A percentile compares a stretch with the other conserved stretches of the same genome.
phyloP scores from a whole-genome alignment of 2,329 filamentous ascomycete genomes.

The Tolypocladium guangdongense region DNA sequence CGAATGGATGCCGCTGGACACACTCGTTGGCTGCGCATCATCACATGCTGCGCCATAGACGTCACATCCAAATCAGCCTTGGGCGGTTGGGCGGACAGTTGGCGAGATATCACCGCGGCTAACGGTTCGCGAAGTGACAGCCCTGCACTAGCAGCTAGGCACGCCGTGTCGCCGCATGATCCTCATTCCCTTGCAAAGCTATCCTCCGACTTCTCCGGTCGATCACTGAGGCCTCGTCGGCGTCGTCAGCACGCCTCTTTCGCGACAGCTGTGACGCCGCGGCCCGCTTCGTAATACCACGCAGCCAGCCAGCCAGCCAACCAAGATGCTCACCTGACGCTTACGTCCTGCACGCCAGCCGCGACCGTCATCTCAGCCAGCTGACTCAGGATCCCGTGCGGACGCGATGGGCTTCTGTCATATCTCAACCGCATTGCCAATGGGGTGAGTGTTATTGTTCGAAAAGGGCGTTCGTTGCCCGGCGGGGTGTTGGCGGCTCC shows the following conservation, averaged over 20 bases:
- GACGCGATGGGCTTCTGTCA: neutral
- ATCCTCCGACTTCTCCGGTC: neutral
- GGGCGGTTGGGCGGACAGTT: neutral
- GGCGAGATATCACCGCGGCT: neutral
- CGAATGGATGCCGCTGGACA: neutral
- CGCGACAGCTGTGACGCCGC: neutral
- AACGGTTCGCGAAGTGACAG: neutral
- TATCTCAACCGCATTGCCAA: neutral
- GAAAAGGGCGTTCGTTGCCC: neutral
- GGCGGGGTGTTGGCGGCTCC: neutral
- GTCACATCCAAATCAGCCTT: neutral
- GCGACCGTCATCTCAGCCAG: neutral
- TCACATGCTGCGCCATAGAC: neutral
- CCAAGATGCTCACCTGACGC: conserved; percentile 9
- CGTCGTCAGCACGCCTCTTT: neutral
- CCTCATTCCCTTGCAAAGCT: neutral
- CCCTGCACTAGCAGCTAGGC: neutral
- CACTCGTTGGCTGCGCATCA: neutral
- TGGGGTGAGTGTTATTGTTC: neutral
- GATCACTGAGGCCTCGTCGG: neutral
- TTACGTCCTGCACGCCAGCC: conserved; percentile 5
- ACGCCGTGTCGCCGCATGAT: no score
- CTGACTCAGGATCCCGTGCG: neutral
- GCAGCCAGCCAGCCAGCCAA: neutral
- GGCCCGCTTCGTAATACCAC: neutral